Base-by-base conservation (phyloP, 2,329 filamentous ascomycete species). In the Apiospora aurea region DNA sequence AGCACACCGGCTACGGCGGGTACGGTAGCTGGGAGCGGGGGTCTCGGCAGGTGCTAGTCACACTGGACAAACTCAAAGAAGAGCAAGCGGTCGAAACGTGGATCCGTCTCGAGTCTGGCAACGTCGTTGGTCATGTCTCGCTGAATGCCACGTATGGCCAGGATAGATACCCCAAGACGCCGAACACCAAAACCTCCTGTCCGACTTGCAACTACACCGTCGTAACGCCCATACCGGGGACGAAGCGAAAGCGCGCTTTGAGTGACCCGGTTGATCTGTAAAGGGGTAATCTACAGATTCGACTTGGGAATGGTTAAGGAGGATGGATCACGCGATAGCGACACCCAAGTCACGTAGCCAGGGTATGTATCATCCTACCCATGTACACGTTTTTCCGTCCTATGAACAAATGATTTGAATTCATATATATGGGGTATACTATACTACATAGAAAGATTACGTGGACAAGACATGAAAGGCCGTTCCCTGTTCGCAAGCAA, bases 1-100 rank as follows among this genome's bases (percentile, higher is more conserved):
- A 92, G 74, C 91, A 92, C 75, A 87, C 89, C 0, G 92, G 92
- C 0, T 93, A 93, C 71, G 92, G 91, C 0, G 92, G 92, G 0
- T 94, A 94, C 75, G 90, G 91, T 0, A 83, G 84, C 66, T 92
- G 88, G 88, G 86, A 87, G 13, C 87, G 91, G 0, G 92, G 91
- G 1, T 85, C 86, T 5, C 83, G 90, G 0, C 87, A 91, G 75
- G 81, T 92, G 16, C 75, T 84, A 2, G 75, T 92, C 1, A 81
- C 84, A 1, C 82, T 87, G 53, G 77, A 81, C 1, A 79, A 79
- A 29, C 76, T 89, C 10, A 18, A 10, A 21, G 76, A 76, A 7
- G 71, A 76, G 61, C 75, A 81, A 26, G 83, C 84, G 49, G 80
- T 89, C 0, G 84, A 90, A 46, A 91, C 89, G 0, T 92, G 89